Evolutionary conservation across 2,329 filamentous ascomycete species (phyloP), one percentile per base, ranked within the genome.

Genomic region (Neospermospora avenae): DNA sequence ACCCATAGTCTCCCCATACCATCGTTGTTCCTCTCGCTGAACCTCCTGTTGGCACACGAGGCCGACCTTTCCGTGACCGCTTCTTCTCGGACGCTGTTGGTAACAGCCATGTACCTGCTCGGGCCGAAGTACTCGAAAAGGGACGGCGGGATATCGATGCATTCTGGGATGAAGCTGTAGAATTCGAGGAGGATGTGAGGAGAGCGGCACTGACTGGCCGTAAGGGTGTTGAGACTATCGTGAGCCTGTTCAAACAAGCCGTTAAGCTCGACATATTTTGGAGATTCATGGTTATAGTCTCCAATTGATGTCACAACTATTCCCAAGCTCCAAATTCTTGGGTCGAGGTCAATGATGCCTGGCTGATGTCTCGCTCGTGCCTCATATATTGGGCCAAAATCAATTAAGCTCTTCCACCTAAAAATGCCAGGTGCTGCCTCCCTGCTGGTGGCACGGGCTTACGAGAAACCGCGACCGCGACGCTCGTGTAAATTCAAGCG

Each of bases 1-100:
- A 79, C 8, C 95, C 95, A 73, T 93, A 99, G 75, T 98, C 93
- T 58, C 95, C 95, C 91, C 92, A 98, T 59, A 96, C 86, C 20
- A 99, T 89, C 0, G 93, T 98, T 37, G 95, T 99, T 68, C 95
- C 95, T 74, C 96, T 92, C 37, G 84, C 87, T 58, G 90, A 96
- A 63, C 95, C 95, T 63, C 95, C 95, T 0, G 93, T 99, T 24
- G 90, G 84, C 52, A 98, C 92, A 69, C 91, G 86, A 53, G 90
- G 88, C 1, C 92, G 85, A 41, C 93, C 95, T 78, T 97, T 97
- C 65, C 83, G 84, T 68, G 92, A 93, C 81, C 96, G 96, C 75
- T 90, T 91, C 72, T 86, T 88, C 73, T 91, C 93, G 66, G 90
- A 85, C 69, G 87, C 77, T 70, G 85, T 88, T 35, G 93, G 93